Percentiles rank a stretch among this genome's conserved stretches.
Evolutionary conservation across 495 filamentous ascomycete genomes (phyloP).

Genomic region (Paragyromitra xinjiangensis): DNA sequence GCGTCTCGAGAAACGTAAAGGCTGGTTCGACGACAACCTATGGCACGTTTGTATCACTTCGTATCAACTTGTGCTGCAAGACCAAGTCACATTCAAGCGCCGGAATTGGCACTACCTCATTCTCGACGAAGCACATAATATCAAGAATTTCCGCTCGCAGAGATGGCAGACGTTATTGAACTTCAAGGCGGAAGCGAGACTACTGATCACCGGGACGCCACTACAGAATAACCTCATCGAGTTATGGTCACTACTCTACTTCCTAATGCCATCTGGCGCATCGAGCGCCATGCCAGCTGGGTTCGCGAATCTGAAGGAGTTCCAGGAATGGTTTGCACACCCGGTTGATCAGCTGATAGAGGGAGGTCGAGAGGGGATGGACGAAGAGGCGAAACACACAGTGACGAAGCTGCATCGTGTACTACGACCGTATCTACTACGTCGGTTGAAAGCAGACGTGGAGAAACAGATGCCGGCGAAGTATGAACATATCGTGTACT

Average conservation of each 20-base stretch:
- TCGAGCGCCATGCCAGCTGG: constrained; percentile 75
- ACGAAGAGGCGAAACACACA: constrained; percentile 86
- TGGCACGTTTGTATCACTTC: constrained; percentile 98
- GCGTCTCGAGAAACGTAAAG: constrained; percentile 84
- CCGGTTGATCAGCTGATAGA: constrained; percentile 95
- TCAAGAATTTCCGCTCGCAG: constrained; percentile 98
- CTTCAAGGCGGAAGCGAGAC: constrained; percentile 84
- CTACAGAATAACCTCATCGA: constrained; percentile 97
- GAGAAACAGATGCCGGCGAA: constrained; percentile 99
- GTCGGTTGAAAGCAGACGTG: constrained; percentile 94
- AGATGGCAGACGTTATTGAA: constrained; percentile 94
- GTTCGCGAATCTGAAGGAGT: constrained; percentile 89
- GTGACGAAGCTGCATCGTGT: constrained; percentile 93
- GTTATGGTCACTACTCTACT: constrained; percentile 96
- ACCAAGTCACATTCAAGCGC: constrained; percentile 90
- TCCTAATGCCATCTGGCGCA: constrained; percentile 88
- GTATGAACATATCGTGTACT: constrained; percentile 95
- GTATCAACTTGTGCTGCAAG: constrained; percentile 93
- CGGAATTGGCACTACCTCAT: constrained; percentile 98
- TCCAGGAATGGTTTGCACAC: constrained; percentile 90
- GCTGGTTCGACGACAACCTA: constrained; percentile 87
- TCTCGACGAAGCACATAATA: constrained; percentile 98
- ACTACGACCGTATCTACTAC: constrained; percentile 88
- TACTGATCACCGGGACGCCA: constrained; percentile 93
- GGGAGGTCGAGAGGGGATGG: constrained; percentile 89